Percentiles rank a stretch among this genome's conserved stretches.
Evolutionary conservation across 306 rosid species (phyloP).

Genomic region (Carpinus fangiana): DNA sequence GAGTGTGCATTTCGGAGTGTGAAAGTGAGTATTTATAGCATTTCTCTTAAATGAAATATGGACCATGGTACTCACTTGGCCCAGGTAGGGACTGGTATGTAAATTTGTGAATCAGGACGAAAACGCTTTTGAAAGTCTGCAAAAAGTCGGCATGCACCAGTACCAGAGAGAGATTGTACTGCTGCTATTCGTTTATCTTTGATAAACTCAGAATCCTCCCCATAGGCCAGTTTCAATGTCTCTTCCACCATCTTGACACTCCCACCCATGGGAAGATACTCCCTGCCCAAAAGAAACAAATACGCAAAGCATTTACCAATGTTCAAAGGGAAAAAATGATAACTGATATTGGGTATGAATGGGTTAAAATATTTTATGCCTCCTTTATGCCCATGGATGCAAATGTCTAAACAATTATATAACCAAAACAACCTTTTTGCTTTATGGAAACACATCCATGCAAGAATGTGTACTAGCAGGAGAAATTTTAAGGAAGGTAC

Average conservation of each 20-base stretch:
- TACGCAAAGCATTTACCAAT: conserved; percentile 19
- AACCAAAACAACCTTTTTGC: not conserved
- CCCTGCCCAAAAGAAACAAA: conserved; percentile 51
- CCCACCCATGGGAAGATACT: conserved; percentile 97
- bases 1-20: too few species aligned
- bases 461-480: not conserved
- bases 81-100: conserved; percentile 90
- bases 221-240: conserved; percentile 91
- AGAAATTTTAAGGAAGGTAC: not conserved
- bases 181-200: conserved; percentile 93
- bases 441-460: not conserved
- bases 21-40: too few species aligned
- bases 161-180: conserved; percentile 92
- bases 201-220: conserved; percentile 75
- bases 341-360: too few species aligned
- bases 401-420: not conserved
- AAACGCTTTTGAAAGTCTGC: conserved; percentile 95
- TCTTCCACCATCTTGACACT: conserved; percentile 80
- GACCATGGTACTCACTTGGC: conserved; percentile 60
- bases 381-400: not conserved
- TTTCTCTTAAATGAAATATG: not conserved
- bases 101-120: conserved; percentile 74
- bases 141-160: conserved; percentile 94
- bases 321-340: not conserved
- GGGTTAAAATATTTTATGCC: too few species aligned